phyloP scores from a whole-genome alignment of 331 rosid genomes.

The Dryas integrifolia region DNA sequence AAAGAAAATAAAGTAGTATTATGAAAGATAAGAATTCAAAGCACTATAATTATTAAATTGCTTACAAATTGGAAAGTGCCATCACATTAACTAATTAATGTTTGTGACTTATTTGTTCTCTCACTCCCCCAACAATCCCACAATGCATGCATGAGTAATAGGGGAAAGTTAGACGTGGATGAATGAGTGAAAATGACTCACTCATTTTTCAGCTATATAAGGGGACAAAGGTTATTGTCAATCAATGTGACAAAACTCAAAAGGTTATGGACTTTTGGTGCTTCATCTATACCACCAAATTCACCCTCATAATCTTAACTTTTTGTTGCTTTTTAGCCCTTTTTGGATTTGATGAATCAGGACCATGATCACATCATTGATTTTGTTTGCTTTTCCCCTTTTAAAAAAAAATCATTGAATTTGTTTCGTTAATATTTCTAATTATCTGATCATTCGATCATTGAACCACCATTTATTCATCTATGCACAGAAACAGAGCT shows the following conservation, averaged over 20 bases:
- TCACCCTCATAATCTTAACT: slow-evolving; percentile 26
- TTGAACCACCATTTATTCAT: background rate
- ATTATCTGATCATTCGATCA: background rate
- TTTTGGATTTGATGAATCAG: slow-evolving; percentile 34
- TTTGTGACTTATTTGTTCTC: slow-evolving; percentile 18
- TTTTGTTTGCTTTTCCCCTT: slow-evolving; percentile 12
- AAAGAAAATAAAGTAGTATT: slow-evolving; percentile 6
- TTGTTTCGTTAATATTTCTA: background rate
- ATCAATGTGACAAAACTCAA: slow-evolving; percentile 33
- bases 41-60: slow-evolving; percentile 18
- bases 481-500: no score
- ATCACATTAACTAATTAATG: slow-evolving; percentile 1
- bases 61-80: slow-evolving; percentile 15
- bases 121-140: background rate
- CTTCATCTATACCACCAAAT: slow-evolving; percentile 20
- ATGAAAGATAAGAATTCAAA: slow-evolving; percentile 21
- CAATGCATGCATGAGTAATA: background rate
- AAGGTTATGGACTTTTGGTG: slow-evolving; percentile 32
- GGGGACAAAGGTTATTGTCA: slow-evolving; percentile 41
- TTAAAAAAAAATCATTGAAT: no score
- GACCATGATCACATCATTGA: slow-evolving; percentile 24
- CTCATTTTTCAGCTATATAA: slow-evolving; percentile 19
- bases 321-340: slow-evolving; percentile 9
- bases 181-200: slow-evolving; percentile 29
- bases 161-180: background rate